phyloP scores from a whole-genome alignment of 192 early-diverging fungal species.

The Entomortierella lignicola region DNA sequence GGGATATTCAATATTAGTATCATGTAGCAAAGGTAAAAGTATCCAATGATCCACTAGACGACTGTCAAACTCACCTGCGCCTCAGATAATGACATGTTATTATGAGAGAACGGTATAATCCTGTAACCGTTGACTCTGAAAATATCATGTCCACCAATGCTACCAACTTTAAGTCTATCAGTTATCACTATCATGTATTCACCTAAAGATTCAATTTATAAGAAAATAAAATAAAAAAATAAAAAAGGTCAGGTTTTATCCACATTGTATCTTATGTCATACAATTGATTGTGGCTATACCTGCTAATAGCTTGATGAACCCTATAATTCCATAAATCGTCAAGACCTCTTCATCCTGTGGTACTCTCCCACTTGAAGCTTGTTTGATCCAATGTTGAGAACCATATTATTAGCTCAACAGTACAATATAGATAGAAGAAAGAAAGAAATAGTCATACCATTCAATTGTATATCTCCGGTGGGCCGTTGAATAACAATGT shows the following conservation, averaged over 20 bases:
- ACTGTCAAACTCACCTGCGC: conserved; percentile 54
- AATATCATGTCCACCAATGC: conserved; percentile 71
- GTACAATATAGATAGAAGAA: too few species aligned
- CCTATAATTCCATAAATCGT: conserved; percentile 78
- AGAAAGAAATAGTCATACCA: conserved; percentile 4
- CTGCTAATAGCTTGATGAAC: conserved; percentile 74
- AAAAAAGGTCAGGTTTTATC: neutral
- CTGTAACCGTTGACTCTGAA: conserved; percentile 70
- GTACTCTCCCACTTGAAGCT: conserved; percentile 26
- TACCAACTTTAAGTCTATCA: conserved; percentile 69
- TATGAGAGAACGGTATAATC: conserved; percentile 62
- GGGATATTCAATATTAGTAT: neutral
- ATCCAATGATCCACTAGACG: too few species aligned
- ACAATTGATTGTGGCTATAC: conserved; percentile 36
- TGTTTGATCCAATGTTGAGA: too few species aligned
- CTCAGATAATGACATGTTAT: conserved; percentile 49
- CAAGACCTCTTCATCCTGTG: conserved; percentile 64
- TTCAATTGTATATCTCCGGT: conserved; percentile 62
- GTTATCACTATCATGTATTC: conserved; percentile 84
- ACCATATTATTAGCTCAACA: too few species aligned
- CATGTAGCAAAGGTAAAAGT: neutral
- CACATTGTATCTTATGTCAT: neutral
- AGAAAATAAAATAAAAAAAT: too few species aligned
- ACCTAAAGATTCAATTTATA: conserved; percentile 66
- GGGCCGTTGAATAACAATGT: conserved; percentile 69